Percentiles rank a stretch among this genome's conserved stretches.
Conservation (phyloP, 345 rosid species). For the Brassica nigra region DNA sequence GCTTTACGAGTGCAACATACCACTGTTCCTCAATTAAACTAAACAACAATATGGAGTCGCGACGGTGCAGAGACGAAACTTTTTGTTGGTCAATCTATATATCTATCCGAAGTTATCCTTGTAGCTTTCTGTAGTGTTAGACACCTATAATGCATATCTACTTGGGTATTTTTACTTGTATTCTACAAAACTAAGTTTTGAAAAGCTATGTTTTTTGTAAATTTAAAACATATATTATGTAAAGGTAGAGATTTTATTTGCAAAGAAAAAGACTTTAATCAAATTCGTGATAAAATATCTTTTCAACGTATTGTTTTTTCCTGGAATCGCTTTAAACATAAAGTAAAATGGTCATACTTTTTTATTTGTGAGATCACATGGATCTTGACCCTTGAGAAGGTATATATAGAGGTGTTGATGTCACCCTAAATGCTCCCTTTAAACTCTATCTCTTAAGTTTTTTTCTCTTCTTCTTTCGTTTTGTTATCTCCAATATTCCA, state of each 20-base stretch:
- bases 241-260: background rate
- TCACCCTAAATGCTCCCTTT: constrained; percentile 20
- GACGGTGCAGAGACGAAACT: background rate
- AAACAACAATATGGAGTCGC: background rate
- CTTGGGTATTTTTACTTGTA: constrained; percentile 12
- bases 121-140: constrained; percentile 15
- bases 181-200: background rate
- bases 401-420: constrained; percentile 38
- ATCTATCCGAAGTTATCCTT: constrained; percentile 11
- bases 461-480: constrained; percentile 14
- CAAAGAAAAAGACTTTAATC: constrained; percentile 12
- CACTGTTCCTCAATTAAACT: background rate
- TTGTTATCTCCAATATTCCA: constrained; percentile 19
- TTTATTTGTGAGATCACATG: constrained; percentile 16
- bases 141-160: constrained; percentile 13
- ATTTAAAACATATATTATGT: constrained; percentile 4
- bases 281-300: constrained; percentile 25
- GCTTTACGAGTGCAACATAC: background rate
- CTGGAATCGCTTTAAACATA: constrained; percentile 16
- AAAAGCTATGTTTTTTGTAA: background rate
- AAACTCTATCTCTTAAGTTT: constrained; percentile 24
- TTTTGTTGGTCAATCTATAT: background rate
- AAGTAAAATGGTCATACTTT: constrained; percentile 27
- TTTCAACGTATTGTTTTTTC: constrained; percentile 11
- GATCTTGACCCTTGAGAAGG: constrained; percentile 33